Percentiles rank a stretch among this genome's conserved stretches.
These are phyloP conservation scores for Pichia ethanolica DNA, from an alignment of 805 yeast species.

Conservation along the genomic window DNA sequence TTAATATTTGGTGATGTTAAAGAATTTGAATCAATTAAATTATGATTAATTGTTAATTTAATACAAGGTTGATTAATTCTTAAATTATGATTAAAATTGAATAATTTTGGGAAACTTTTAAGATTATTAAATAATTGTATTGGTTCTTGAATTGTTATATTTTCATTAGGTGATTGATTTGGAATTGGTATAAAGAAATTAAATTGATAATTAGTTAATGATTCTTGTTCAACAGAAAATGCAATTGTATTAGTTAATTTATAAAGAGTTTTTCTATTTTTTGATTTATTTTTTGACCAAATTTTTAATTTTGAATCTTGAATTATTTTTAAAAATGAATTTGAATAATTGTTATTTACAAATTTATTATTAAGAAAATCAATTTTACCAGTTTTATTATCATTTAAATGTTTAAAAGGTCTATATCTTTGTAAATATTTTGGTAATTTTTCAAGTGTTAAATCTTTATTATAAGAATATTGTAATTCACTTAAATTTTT, in stretches of 20 bases:
- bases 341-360: conserved; percentile 3
- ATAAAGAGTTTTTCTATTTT: conserved; percentile 11
- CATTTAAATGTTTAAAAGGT: not conserved
- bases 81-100: conserved; percentile 1
- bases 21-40: conserved; percentile 10
- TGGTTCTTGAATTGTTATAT: conserved; percentile 15
- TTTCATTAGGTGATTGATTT: conserved; percentile 11
- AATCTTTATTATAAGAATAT: conserved; percentile 2
- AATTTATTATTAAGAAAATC: not conserved
- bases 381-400: not conserved
- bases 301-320: not conserved
- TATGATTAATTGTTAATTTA: conserved; percentile 12
- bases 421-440: conserved; percentile 1
- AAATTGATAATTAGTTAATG: conserved; percentile 13
- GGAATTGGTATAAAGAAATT: conserved; percentile 24
- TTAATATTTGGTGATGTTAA: conserved; percentile 10
- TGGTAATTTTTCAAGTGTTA: conserved; percentile 1
- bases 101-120: conserved; percentile 1
- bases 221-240: conserved; percentile 17
- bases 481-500: conserved; percentile 4
- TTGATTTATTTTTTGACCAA: not conserved
- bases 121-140: conserved; percentile 1
- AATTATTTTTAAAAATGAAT: conserved; percentile 1
- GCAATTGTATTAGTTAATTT: conserved; percentile 15
- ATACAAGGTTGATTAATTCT: conserved; percentile 11